Evolutionary conservation across 805 yeast genomes (phyloP).

Genomic region (Hanseniaspora clermontiae): DNA sequence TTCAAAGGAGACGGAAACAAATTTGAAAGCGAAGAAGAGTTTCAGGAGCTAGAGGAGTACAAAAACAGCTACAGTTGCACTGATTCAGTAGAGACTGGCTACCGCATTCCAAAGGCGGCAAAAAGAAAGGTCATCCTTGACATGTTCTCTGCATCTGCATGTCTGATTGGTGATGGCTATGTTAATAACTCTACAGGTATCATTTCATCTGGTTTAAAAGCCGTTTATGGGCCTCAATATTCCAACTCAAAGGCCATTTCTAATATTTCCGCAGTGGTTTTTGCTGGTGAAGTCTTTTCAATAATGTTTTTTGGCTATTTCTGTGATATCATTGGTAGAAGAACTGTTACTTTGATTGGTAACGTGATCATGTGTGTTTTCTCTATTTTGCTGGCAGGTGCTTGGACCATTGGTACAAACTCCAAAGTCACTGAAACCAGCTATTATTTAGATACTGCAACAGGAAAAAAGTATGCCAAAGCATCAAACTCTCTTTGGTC

Average conservation of each 20-base stretch:
- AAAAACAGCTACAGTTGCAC: neutral
- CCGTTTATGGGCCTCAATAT: slow-evolving; percentile 54
- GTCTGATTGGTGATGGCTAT: slow-evolving; percentile 79
- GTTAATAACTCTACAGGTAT: slow-evolving; percentile 75
- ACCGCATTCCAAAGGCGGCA: neutral
- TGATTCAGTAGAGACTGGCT: neutral
- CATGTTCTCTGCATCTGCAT: slow-evolving; percentile 12
- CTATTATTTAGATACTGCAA: slow-evolving; percentile 59
- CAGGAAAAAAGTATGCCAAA: slow-evolving; percentile 38
- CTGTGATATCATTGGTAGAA: slow-evolving; percentile 71
- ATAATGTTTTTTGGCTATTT: slow-evolving; percentile 68
- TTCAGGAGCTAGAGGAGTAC: neutral
- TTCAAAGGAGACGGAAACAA: neutral
- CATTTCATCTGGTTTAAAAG: slow-evolving; percentile 60
- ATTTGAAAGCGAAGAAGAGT: neutral
- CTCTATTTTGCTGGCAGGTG: slow-evolving; percentile 67
- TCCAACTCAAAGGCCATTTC: slow-evolving; percentile 54
- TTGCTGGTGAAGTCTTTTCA: slow-evolving; percentile 85
- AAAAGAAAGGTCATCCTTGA: slow-evolving; percentile 6
- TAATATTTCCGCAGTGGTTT: slow-evolving; percentile 77
- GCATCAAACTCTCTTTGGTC: slow-evolving; percentile 6
- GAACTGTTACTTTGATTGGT: slow-evolving; percentile 69
- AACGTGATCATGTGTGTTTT: slow-evolving; percentile 62
- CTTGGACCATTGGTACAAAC: slow-evolving; percentile 61
- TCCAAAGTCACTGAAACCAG: slow-evolving; percentile 47